Percentiles rank a stretch among this genome's conserved stretches.
phyloP scores from a whole-genome alignment of 306 rosid species.

The Echinosophora koreensis region DNA sequence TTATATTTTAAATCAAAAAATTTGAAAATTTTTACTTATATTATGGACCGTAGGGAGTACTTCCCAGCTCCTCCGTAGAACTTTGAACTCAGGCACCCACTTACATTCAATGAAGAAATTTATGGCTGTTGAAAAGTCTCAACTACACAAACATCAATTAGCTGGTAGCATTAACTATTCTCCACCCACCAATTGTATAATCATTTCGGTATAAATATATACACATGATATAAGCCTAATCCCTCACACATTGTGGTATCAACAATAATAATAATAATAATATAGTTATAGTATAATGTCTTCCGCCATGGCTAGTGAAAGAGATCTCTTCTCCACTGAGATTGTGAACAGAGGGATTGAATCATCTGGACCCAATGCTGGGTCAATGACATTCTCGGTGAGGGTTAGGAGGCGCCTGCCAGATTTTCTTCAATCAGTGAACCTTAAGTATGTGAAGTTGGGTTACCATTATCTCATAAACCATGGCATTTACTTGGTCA shows the following conservation, averaged over 20 bases:
- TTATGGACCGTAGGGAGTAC: no score
- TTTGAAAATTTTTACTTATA: no score
- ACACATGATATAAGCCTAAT: neutral
- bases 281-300: neutral
- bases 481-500: slow-evolving; percentile 86
- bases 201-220: slow-evolving; percentile 12
- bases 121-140: slow-evolving; percentile 66
- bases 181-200: slow-evolving; percentile 57
- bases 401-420: slow-evolving; percentile 85
- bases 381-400: slow-evolving; percentile 85
- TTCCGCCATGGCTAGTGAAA: slow-evolving; percentile 67
- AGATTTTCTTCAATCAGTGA: slow-evolving; percentile 90
- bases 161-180: slow-evolving; percentile 74
- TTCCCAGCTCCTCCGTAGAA: neutral
- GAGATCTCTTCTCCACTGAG: slow-evolving; percentile 83
- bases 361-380: slow-evolving; percentile 90
- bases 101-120: slow-evolving; percentile 73
- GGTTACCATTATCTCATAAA: slow-evolving; percentile 92
- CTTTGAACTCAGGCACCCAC: slow-evolving; percentile 49
- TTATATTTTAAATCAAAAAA: no score
- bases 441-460: slow-evolving; percentile 91
- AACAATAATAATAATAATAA: neutral
- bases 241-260: slow-evolving; percentile 10
- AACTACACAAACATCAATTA: slow-evolving; percentile 64
- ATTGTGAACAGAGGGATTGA: slow-evolving; percentile 92